phyloP scores from a whole-genome alignment of 345 rosid genomes.

The Cardamine occulta region DNA sequence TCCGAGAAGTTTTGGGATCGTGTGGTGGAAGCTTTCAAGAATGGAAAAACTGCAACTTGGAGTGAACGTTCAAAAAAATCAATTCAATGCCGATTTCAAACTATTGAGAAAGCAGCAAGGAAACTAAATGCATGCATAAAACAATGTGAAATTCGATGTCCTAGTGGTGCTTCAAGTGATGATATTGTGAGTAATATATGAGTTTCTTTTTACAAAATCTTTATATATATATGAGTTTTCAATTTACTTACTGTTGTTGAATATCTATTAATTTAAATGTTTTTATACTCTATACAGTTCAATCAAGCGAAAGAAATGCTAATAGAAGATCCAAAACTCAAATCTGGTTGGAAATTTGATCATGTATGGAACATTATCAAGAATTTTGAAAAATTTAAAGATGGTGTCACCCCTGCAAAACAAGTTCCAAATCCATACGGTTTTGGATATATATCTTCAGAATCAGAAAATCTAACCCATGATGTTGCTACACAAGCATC shows the following conservation, averaged over 20 bases:
- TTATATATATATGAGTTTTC: neutral
- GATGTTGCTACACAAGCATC: too few species aligned
- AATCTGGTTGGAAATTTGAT: neutral
- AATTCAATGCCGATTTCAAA: neutral
- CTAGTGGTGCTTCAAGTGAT: neutral
- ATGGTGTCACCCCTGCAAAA: neutral
- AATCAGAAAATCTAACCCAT: too few species aligned
- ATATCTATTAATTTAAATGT: neutral
- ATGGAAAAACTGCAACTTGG: neutral
- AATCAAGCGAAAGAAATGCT: conserved; percentile 16
- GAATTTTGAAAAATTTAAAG: neutral
- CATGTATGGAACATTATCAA: conserved; percentile 1
- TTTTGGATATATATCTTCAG: too few species aligned
- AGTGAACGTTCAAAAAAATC: neutral
- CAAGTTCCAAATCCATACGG: neutral
- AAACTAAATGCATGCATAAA: neutral
- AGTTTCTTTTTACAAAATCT: too few species aligned
- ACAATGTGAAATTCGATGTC: neutral
- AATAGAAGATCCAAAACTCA: neutral
- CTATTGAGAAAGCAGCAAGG: neutral
- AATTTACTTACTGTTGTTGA: neutral
- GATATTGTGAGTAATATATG: neutral
- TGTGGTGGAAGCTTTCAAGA: neutral
- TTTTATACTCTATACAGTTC: neutral
- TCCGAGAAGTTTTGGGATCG: neutral